Conservation (phyloP, 176 grass and related monocot species). For the Lolium rigidum region DNA sequence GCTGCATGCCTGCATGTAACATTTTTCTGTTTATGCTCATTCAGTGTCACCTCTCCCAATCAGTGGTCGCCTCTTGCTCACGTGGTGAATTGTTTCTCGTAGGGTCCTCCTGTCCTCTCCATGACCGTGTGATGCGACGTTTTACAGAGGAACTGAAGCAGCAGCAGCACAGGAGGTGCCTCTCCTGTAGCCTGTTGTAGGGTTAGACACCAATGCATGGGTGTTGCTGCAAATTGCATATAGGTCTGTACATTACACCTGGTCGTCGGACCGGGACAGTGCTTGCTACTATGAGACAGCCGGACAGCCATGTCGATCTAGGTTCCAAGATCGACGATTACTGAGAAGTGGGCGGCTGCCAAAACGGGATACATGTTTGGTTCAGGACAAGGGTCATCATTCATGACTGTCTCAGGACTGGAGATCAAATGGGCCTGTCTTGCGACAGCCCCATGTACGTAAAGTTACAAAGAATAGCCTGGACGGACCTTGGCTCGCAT, state of each 20-base stretch:
- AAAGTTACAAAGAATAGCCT: too few relatives aligned
- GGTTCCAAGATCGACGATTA: neutral
- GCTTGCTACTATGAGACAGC: neutral
- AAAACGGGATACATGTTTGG: neutral
- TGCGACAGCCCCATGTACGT: too few relatives aligned
- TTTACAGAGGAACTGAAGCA: neutral
- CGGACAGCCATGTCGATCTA: neutral
- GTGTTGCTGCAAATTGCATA: too few relatives aligned
- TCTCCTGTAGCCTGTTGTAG: neutral
- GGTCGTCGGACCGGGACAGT: too few relatives aligned
- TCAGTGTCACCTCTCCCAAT: neutral
- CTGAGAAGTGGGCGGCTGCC: neutral
- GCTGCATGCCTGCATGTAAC: too few relatives aligned
- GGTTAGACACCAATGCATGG: neutral
- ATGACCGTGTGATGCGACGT: neutral
- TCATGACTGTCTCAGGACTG: neutral
- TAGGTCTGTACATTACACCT: too few relatives aligned
- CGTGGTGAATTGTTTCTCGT: constrained; percentile 16
- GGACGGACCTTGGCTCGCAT: too few relatives aligned
- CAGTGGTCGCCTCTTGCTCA: neutral
- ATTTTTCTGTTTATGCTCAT: too few relatives aligned
- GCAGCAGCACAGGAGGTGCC: neutral
- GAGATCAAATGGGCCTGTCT: neutral
- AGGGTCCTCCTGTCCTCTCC: neutral
- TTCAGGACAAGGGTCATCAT: neutral